Evolutionary conservation across 768 basidiomycete genomes (phyloP).

Genomic region (Rhizopogon rudus): DNA sequence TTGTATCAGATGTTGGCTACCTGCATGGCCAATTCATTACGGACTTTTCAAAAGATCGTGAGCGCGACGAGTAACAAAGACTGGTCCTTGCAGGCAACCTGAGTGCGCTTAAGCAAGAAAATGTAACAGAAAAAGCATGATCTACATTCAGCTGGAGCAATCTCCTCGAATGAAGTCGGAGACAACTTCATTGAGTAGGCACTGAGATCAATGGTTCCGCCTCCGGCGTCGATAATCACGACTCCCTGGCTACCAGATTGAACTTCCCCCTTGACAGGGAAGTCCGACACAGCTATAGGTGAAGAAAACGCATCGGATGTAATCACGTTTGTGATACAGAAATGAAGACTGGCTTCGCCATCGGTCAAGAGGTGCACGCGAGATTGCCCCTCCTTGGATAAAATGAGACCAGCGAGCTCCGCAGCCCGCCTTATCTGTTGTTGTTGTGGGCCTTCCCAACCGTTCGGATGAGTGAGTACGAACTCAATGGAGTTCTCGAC

Average conservation of each 20-base stretch:
- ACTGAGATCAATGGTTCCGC: conserved; percentile 35
- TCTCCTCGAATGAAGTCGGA: conserved; percentile 26
- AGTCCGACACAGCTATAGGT: conserved; percentile 1
- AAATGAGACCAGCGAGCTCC: conserved; percentile 17
- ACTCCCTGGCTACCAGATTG: conserved; percentile 28
- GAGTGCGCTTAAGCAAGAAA: not conserved
- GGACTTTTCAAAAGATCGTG: conserved; percentile 24
- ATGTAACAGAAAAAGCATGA: no score
- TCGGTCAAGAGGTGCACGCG: conserved; percentile 22
- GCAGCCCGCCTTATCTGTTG: conserved; percentile 23
- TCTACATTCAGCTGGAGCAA: conserved; percentile 16
- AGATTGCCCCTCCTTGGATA: conserved; percentile 3
- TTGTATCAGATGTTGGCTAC: not conserved
- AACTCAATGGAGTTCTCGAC: conserved; percentile 16
- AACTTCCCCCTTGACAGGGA: not conserved
- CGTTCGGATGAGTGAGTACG: conserved; percentile 26
- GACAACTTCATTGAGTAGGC: conserved; percentile 25
- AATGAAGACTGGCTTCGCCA: conserved; percentile 23
- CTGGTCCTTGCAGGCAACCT: conserved; percentile 36
- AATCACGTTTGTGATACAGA: conserved; percentile 40
- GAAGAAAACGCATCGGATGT: conserved; percentile 23
- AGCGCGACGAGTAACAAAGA: conserved; percentile 29
- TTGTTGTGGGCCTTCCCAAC: conserved; percentile 29
- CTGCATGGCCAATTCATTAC: not conserved
- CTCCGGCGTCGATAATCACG: conserved; percentile 45